Conservation (phyloP, 805 yeast genomes). For the Candida oleophila region DNA sequence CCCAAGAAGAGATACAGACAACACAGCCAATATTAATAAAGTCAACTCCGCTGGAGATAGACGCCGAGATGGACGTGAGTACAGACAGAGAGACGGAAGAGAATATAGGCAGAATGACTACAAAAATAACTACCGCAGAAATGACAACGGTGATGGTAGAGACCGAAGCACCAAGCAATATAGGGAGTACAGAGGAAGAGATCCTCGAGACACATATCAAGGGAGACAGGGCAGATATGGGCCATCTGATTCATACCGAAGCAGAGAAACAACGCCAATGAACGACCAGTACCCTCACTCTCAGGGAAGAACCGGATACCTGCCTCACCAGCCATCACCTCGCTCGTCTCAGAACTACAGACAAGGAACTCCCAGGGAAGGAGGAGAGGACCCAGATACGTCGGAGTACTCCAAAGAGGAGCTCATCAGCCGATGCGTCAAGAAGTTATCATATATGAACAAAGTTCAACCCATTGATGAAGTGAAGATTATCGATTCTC, state of each 20-base stretch:
- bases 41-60: conserved; percentile 15
- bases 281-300: background rate
- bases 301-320: background rate
- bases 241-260: background rate
- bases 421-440: conserved; percentile 20
- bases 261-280: background rate
- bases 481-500: conserved; percentile 48
- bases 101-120: conserved; percentile 1
- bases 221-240: background rate
- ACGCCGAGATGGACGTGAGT: conserved; percentile 1
- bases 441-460: conserved; percentile 30
- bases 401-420: conserved; percentile 16
- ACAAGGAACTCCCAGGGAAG: background rate
- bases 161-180: conserved; percentile 1
- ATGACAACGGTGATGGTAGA: background rate
- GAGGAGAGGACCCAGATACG: background rate
- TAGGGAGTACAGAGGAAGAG: background rate
- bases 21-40: conserved; percentile 14
- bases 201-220: conserved; percentile 1
- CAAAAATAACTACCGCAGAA: background rate
- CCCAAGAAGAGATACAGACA: conserved; percentile 12
- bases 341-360: background rate
- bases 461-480: conserved; percentile 49
- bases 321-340: background rate
- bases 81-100: conserved; percentile 3